Base-by-base conservation (phyloP, 2,329 filamentous ascomycete species). In the Diplodia scrobiculata region DNA sequence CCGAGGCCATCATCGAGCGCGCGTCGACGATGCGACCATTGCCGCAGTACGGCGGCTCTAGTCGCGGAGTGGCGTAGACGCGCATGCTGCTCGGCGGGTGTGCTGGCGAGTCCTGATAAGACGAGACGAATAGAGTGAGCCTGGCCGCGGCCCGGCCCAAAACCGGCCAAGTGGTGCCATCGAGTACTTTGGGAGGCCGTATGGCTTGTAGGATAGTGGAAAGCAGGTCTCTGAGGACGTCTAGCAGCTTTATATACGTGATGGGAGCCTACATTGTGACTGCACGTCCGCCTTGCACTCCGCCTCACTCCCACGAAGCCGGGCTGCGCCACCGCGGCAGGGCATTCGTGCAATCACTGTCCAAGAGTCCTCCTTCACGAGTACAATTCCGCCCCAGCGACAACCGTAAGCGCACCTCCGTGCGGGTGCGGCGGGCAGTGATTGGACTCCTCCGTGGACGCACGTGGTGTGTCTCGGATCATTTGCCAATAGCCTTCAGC, bases 401-500 rank as follows among this genome's bases (percentile, higher is more conserved):
- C 58, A 29, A 62, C 58, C 29, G 58, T 62, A 62, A 62, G 58
- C 58, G 48, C 58, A 17, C 41, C 11, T 32, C 25, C 11, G 38
- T 50, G 58, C 36, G 58, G 25, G 41, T n/a, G 58, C 10, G 7
- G 13, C 27, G 17, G 29, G 10, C 6, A 7, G 11, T 38, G 47
- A 66, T 50, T 66, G 45, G 45, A 21, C 47, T 7, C 10, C 45
- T 13, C 21, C 14, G 25, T 29, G 10, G 14, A 50, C 25, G 58
- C 58, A 62, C 58, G 58, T 62, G 58, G 27, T 21, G 25, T 51
- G 58, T 62, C 58, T 62, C 58, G 58, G 51, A 41, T 68, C 70
- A 76, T 64, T 75, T 76, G 3, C 74, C 73, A 62, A 76, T 68
- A 4, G 72, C 69, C 73, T 82, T 81, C 74, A 91, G 76, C 74